Evolutionary conservation across 805 yeast genomes (phyloP).

Genomic region (Wickerhamiella occidentalis): DNA sequence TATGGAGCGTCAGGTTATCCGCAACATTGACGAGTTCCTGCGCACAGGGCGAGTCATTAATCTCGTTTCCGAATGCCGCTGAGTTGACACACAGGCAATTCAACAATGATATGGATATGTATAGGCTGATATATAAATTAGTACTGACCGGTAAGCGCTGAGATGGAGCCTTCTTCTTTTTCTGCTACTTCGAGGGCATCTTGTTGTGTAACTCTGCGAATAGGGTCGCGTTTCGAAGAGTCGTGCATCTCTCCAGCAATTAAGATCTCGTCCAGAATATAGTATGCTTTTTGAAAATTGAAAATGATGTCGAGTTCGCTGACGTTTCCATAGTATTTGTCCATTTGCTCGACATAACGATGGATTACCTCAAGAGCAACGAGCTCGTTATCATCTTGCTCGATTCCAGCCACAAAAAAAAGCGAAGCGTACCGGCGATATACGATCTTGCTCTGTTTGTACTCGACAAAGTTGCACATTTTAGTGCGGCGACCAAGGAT

Average conservation of each 20-base stretch:
- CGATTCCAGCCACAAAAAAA: slow-evolving; percentile 80
- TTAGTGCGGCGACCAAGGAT: slow-evolving; percentile 77
- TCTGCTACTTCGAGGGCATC: slow-evolving; percentile 78
- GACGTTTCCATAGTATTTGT: slow-evolving; percentile 86
- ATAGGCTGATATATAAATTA: slow-evolving; percentile 4
- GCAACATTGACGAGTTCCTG: slow-evolving; percentile 47
- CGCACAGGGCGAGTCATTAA: slow-evolving; percentile 56
- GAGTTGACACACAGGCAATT: background rate
- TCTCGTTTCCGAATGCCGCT: slow-evolving; percentile 56
- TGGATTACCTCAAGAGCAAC: slow-evolving; percentile 77
- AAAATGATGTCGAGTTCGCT: slow-evolving; percentile 94
- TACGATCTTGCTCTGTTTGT: slow-evolving; percentile 70
- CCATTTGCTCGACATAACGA: slow-evolving; percentile 94
- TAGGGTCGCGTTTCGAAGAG: slow-evolving; percentile 64
- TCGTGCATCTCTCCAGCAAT: slow-evolving; percentile 85
- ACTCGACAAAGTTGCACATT: slow-evolving; percentile 91
- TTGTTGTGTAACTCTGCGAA: slow-evolving; percentile 66
- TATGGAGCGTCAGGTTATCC: slow-evolving; percentile 71
- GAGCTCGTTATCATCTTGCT: slow-evolving; percentile 73
- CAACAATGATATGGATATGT: too few relatives aligned
- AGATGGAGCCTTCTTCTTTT: slow-evolving; percentile 36
- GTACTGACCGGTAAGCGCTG: slow-evolving; percentile 7
- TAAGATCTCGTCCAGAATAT: slow-evolving; percentile 77
- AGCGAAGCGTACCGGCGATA: slow-evolving; percentile 89
- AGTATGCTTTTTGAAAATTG: slow-evolving; percentile 88